Evolutionary conservation across 441 rosid genomes (phyloP).

Genomic region (Melastoma candidum): DNA sequence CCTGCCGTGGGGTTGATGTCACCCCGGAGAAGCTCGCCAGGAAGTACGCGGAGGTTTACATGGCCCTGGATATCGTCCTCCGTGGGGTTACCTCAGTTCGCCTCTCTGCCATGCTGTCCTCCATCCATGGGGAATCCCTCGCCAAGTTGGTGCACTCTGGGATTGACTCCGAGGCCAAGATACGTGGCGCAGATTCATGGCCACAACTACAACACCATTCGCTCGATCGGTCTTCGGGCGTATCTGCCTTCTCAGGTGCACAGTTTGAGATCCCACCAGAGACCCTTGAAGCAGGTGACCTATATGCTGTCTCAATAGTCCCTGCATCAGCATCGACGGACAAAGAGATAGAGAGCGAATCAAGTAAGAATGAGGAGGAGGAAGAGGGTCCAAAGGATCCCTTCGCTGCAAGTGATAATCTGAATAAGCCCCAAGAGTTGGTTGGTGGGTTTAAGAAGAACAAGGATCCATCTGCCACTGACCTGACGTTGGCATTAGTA

Average conservation of each 20-base stretch:
- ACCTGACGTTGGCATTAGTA: slow-evolving; percentile 66
- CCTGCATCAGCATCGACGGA: slow-evolving; percentile 32
- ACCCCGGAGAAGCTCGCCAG: slow-evolving; percentile 81
- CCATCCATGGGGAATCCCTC: slow-evolving; percentile 92
- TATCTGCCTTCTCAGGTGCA: slow-evolving; percentile 50
- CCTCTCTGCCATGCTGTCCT: slow-evolving; percentile 78
- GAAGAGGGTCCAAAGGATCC: slow-evolving; percentile 55
- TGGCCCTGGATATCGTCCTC: slow-evolving; percentile 88
- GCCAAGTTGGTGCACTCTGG: slow-evolving; percentile 97
- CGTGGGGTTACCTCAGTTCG: slow-evolving; percentile 85
- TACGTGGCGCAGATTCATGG: slow-evolving; percentile 90
- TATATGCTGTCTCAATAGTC: slow-evolving; percentile 46
- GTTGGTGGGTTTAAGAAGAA: slow-evolving; percentile 84
- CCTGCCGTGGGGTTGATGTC: slow-evolving; percentile 94
- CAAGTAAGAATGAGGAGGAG: slow-evolving; percentile 34
- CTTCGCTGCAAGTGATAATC: slow-evolving; percentile 66
- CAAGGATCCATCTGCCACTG: slow-evolving; percentile 53
- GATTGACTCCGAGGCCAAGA: slow-evolving; percentile 73
- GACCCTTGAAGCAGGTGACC: slow-evolving; percentile 74
- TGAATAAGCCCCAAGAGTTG: slow-evolving; percentile 62
- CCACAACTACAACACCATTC: slow-evolving; percentile 43
- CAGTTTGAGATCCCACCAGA: slow-evolving; percentile 70
- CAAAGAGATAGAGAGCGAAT: slow-evolving; percentile 28
- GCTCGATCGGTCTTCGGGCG: slow-evolving; percentile 47
- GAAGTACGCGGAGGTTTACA: slow-evolving; percentile 88